Percentiles rank a stretch among this genome's conserved stretches.
phyloP scores from a whole-genome alignment of 768 basidiomycete genomes.

The Lepiota subincarnata region DNA sequence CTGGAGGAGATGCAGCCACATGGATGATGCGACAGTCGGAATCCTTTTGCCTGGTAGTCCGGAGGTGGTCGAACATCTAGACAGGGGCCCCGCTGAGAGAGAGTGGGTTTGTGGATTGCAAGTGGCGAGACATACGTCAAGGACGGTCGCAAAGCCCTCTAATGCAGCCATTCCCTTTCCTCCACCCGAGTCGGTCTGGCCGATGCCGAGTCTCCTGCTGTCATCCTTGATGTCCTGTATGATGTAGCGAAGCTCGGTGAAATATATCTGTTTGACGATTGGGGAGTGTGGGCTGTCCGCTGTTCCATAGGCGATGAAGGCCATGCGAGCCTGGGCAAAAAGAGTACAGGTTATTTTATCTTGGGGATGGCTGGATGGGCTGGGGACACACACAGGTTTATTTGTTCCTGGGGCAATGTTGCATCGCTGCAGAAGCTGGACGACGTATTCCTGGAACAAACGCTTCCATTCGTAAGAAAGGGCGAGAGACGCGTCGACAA shows the following conservation, averaged over 20 bases:
- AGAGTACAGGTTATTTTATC: not conserved
- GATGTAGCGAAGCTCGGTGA: conserved; percentile 38
- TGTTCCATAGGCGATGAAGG: conserved; percentile 59
- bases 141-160: conserved; percentile 64
- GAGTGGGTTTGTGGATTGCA: not conserved
- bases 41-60: conserved; percentile 15
- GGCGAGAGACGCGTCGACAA: conserved; percentile 57
- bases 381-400: conserved; percentile 24
- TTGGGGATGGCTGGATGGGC: too few relatives aligned
- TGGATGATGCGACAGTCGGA: conserved; percentile 50
- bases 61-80: conserved; percentile 42
- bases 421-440: conserved; percentile 49
- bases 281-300: conserved; percentile 54
- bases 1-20: conserved; percentile 54
- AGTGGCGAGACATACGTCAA: conserved; percentile 45
- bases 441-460: conserved; percentile 44
- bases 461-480: conserved; percentile 51
- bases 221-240: conserved; percentile 45
- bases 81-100: not conserved
- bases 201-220: conserved; percentile 48
- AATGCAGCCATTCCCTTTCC: conserved; percentile 59
- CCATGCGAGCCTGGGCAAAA: conserved; percentile 18
- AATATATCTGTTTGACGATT: conserved; percentile 55
- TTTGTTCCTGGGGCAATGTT: conserved; percentile 34
- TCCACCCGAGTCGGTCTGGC: conserved; percentile 46